These are phyloP conservation scores for Stagonosporopsis cucurbitacearum DNA, from an alignment of 2,329 filamentous ascomycete species.

Conservation along the genomic window DNA sequence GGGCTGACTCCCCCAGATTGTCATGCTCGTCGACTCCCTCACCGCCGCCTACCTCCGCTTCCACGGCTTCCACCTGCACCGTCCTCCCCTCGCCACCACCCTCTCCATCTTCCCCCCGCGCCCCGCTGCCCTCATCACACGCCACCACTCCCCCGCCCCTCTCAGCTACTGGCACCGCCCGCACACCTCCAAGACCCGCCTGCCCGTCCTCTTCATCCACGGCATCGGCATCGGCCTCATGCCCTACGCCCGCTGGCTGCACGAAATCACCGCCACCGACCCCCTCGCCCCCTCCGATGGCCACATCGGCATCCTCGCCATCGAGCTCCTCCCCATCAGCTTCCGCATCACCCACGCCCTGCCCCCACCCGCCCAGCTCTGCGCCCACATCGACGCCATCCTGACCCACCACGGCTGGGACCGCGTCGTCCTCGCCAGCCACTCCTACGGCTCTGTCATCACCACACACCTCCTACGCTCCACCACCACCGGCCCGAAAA, in stretches of 20 bases:
- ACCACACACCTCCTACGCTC: constrained; percentile 67
- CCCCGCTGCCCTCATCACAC: constrained; percentile 57
- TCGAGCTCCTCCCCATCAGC: constrained; percentile 71
- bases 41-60: constrained; percentile 52
- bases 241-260: constrained; percentile 66
- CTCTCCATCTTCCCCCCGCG: constrained; percentile 65
- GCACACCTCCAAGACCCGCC: constrained; percentile 63
- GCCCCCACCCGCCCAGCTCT: constrained; percentile 60
- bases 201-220: constrained; percentile 72
- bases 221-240: constrained; percentile 73
- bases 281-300: constrained; percentile 44
- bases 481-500: constrained; percentile 51
- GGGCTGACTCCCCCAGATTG: constrained; percentile 42
- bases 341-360: constrained; percentile 66
- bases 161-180: constrained; percentile 71
- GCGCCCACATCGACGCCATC: constrained; percentile 63
- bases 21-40: constrained; percentile 60
- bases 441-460: constrained; percentile 69
- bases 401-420: constrained; percentile 64
- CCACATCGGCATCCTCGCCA: constrained; percentile 66
- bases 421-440: constrained; percentile 65
- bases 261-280: constrained; percentile 54
- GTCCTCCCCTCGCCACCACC: constrained; percentile 52
- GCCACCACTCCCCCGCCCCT: constrained; percentile 56
- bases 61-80: constrained; percentile 61